Evolutionary conservation across 352 stramenopile species (phyloP), one percentile per base, ranked within the genome.

Genomic region (Sclerospora graminicola): DNA sequence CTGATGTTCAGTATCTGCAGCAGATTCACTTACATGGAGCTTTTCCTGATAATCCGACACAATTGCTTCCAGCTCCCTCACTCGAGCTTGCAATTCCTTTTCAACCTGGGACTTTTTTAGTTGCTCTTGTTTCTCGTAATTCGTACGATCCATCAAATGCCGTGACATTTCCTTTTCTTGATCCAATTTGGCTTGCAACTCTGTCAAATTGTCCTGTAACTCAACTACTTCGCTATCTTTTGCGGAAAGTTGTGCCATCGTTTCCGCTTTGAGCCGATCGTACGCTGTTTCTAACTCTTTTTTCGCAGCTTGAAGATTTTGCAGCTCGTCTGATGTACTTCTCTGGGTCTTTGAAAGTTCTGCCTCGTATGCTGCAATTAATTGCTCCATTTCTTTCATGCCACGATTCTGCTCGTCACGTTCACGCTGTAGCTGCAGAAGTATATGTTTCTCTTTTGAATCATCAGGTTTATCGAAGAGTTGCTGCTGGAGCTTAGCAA

Each of bases 161-260:
- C 61, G 54, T 13, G 43, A 75, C 53, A 52, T 71, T 55, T 63
- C 66, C 48, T 69, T 76, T 41, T 65, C 58, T 54, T 58, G 69
- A 35, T 72, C 72, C 24, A 88, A 36, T 31, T 79, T 69, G n/a
- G 59, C 63, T 41, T 84, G 70, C 9, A 89, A 45, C 29, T 84
- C 69, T 14, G 53, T 47, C 9, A 77, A 51, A n/a, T 80, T 59
- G n/a, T 80, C 60, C 45, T 77, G 53, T 16, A 83, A 49, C 8
- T 72, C 62, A 2, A 19, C 28, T 20, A 70, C 35, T 31, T 51
- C 39, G 1, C 38, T 55, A 9, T 66, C 51, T 38, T 69, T 78
- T 29, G 65, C 57, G 16, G 60, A 47, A 23, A 70, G 33, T 41
- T 61, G 51, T 4, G 29, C 36, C 24, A 34, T 41, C 9, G 48